phyloP scores from a whole-genome alignment of 2,329 filamentous ascomycete genomes.

The Xylariaceae sp. region DNA sequence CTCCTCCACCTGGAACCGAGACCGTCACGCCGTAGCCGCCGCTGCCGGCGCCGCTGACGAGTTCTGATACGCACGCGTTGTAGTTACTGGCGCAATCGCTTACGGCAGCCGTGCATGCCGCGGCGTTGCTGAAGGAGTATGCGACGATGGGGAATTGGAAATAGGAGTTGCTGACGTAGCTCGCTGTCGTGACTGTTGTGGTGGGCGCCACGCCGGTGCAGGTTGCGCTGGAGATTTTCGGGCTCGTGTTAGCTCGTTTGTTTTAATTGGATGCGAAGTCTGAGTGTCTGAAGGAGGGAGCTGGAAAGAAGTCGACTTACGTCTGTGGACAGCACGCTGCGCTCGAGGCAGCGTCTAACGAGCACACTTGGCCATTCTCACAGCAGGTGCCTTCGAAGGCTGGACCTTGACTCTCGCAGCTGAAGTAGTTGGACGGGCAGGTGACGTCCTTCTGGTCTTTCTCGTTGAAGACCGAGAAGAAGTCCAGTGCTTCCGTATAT shows the following conservation, averaged over 20 bases:
- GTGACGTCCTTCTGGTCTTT: conserved; percentile 27
- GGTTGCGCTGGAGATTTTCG: conserved; percentile 43
- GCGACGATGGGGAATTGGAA: conserved; percentile 58
- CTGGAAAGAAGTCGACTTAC: conserved; percentile 33
- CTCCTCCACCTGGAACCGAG: conserved; percentile 49
- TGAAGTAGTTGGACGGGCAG: conserved; percentile 49
- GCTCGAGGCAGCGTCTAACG: conserved; percentile 44
- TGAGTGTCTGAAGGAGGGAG: background rate
- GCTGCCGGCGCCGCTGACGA: conserved; percentile 38
- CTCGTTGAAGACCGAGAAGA: conserved; percentile 23
- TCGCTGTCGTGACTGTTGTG: conserved; percentile 35
- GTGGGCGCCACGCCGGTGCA: conserved; percentile 53
- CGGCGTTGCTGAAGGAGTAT: conserved; percentile 48
- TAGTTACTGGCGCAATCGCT: conserved; percentile 52
- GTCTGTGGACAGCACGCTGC: conserved; percentile 53
- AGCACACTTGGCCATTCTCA: conserved; percentile 46
- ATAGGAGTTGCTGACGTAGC: conserved; percentile 54
- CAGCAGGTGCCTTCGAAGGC: conserved; percentile 50
- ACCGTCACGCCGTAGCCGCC: conserved; percentile 52
- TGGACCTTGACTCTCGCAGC: conserved; percentile 45
- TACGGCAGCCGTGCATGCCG: conserved; percentile 49
- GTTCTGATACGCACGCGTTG: conserved; percentile 47
- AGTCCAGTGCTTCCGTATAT: conserved; percentile 21
- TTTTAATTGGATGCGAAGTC: too few species aligned
- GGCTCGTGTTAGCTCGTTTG: too few species aligned